Conservation (phyloP, 768 basidiomycete species). For the Suillus variegatus region DNA sequence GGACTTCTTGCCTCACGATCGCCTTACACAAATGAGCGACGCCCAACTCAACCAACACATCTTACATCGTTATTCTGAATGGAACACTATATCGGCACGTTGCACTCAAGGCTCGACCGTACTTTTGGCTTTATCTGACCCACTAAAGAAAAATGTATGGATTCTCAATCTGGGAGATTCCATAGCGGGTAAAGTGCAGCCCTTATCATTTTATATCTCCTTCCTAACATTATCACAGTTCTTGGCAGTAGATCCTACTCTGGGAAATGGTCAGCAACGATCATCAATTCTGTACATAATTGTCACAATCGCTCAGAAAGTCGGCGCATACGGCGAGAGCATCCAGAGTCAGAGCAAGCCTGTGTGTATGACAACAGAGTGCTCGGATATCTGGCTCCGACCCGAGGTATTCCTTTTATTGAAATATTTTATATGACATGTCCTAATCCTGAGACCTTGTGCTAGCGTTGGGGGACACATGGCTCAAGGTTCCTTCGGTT, state of each 20-base stretch:
- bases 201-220: background rate
- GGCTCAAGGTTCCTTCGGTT: conserved; percentile 34
- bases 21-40: conserved; percentile 37
- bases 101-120: conserved; percentile 36
- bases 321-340: conserved; percentile 31
- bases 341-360: conserved; percentile 26
- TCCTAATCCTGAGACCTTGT: conserved; percentile 17
- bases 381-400: conserved; percentile 40
- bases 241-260: conserved; percentile 23
- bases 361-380: conserved; percentile 35
- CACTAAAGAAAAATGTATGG: conserved; percentile 31
- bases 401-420: conserved; percentile 30
- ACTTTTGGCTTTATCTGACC: conserved; percentile 33
- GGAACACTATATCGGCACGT: conserved; percentile 34
- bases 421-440: background rate
- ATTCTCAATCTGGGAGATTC: conserved; percentile 37
- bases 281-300: conserved; percentile 33
- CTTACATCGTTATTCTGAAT: conserved; percentile 35
- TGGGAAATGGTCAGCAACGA: conserved; percentile 21
- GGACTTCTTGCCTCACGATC: conserved; percentile 42
- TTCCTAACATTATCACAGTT: conserved; percentile 17
- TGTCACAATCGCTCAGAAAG: conserved; percentile 28
- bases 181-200: conserved; percentile 28
- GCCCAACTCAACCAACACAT: conserved; percentile 42
- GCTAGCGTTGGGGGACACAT: conserved; percentile 29